A percentile compares a stretch with the other conserved stretches of the same genome.
phyloP scores from a whole-genome alignment of 495 filamentous ascomycete genomes.

The Penicillium alfredii region DNA sequence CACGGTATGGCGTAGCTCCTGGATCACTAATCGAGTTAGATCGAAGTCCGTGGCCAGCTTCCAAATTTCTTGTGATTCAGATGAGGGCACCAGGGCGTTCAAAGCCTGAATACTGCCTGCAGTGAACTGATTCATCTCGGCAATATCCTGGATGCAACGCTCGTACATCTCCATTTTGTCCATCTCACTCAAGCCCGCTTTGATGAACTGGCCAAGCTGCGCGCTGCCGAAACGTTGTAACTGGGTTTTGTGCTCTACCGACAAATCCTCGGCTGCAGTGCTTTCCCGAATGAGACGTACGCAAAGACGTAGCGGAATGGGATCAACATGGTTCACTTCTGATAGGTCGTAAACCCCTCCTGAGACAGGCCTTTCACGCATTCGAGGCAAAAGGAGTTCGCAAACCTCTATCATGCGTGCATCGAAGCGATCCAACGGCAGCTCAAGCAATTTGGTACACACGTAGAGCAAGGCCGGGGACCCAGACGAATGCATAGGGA shows the following conservation, averaged over 20 bases:
- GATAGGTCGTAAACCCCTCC: slow-evolving; percentile 11
- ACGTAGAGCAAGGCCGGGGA: slow-evolving; percentile 57
- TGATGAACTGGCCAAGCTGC: slow-evolving; percentile 48
- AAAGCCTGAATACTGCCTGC: slow-evolving; percentile 71
- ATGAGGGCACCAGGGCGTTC: slow-evolving; percentile 47
- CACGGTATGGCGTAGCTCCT: slow-evolving; percentile 45
- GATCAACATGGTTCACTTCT: slow-evolving; percentile 24
- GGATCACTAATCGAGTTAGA: slow-evolving; percentile 45
- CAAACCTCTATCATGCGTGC: slow-evolving; percentile 46
- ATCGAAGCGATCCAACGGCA: slow-evolving; percentile 60
- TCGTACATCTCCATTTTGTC: slow-evolving; percentile 51
- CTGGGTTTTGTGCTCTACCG: slow-evolving; percentile 35
- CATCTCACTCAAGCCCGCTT: slow-evolving; percentile 41
- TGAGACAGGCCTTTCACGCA: slow-evolving; percentile 30
- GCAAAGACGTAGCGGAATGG: slow-evolving; percentile 45
- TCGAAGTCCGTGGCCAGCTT: slow-evolving; percentile 50
- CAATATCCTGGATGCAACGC: slow-evolving; percentile 54
- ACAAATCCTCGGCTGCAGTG: slow-evolving; percentile 30
- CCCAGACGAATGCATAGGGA: slow-evolving; percentile 47
- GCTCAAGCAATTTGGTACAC: slow-evolving; percentile 63
- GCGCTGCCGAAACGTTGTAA: slow-evolving; percentile 54
- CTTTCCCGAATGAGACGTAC: slow-evolving; percentile 65
- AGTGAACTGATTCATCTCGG: slow-evolving; percentile 46
- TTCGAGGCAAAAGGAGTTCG: slow-evolving; percentile 30
- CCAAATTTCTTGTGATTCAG: slow-evolving; percentile 42